Base-by-base conservation (phyloP, 116 monocot genomes). In the Iris pallida region DNA sequence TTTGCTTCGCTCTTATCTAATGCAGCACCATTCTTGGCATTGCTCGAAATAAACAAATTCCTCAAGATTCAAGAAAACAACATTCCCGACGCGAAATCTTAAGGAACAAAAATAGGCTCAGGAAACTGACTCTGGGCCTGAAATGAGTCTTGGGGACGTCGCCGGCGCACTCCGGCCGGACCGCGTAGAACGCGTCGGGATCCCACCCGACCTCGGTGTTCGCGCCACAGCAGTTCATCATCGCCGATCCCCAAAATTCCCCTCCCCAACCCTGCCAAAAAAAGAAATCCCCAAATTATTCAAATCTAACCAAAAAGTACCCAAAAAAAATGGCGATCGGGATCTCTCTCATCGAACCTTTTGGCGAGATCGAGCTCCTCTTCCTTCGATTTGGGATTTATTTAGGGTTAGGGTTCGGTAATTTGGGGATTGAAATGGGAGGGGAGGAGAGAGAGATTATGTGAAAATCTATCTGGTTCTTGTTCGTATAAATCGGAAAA, bases 111-210 rank as follows among this genome's bases (percentile, higher is more conserved):
- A 30, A 30, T 30, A 30, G 30, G 56, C 47, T 16, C 1, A 49
- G 53, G 44, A 53, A 41, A 47, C 63, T 19, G 7, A 91, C 91
- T 87, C 13, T 77, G 59, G 87, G 85, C 77, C 52, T 75, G 75
- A 87, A 91, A 20, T 80, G 84, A 11, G 78, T 82, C 16, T 68
- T 64, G 41, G 87, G 84, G 60, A 73, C 84, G 55, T 83, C 87
- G 5, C 70, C 75, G 13, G 47, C 59, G 80, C 77, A 87, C 20
- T 85, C 87, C 0, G 76, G 68, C 57, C 76, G 78, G n/a, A 87
- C 59, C 8, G 65, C 45, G 30, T 82, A 91, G 73, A 73, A 87
- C 4, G 77, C 20, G 15, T 89, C 80, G 16, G 75, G 61, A 5
- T 82, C 77, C 57, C 69, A 73, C 8, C 42, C 14, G 1, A 74